Percentiles rank a stretch among this genome's conserved stretches.
These are phyloP conservation scores for Podila verticillata DNA, from an alignment of 192 early-diverging fungal genomes.

Conservation along the genomic window DNA sequence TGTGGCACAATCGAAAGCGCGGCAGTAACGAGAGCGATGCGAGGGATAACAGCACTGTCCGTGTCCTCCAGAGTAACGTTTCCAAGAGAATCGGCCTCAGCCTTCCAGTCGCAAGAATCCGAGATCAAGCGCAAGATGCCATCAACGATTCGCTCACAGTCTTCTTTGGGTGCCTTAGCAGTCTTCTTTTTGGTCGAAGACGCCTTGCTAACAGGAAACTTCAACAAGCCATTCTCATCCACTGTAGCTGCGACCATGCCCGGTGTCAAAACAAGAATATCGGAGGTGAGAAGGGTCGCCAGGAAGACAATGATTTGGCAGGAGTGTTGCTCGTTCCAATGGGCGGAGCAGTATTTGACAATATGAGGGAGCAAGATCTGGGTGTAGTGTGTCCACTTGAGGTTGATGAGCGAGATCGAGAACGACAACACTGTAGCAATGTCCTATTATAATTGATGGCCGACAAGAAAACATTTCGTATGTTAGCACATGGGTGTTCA, in stretches of 20 bases:
- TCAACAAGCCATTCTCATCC: slow-evolving; percentile 57
- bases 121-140: slow-evolving; percentile 51
- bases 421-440: slow-evolving; percentile 70
- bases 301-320: slow-evolving; percentile 59
- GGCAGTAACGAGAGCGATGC: slow-evolving; percentile 51
- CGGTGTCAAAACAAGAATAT: slow-evolving; percentile 42
- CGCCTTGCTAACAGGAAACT: slow-evolving; percentile 49
- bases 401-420: slow-evolving; percentile 67
- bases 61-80: slow-evolving; percentile 33
- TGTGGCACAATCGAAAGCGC: slow-evolving; percentile 56
- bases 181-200: slow-evolving; percentile 19
- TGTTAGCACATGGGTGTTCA: too few relatives aligned
- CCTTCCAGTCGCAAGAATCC: slow-evolving; percentile 57
- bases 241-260: slow-evolving; percentile 59
- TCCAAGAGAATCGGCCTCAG: slow-evolving; percentile 55
- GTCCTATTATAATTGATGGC: slow-evolving; percentile 50
- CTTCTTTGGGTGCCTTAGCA: slow-evolving; percentile 17
- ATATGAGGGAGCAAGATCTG: slow-evolving; percentile 80
- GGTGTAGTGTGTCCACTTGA: slow-evolving; percentile 77
- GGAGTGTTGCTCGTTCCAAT: slow-evolving; percentile 41
- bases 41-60: slow-evolving; percentile 24
- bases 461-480: not conserved
- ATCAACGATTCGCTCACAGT: slow-evolving; percentile 37
- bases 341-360: slow-evolving; percentile 58
- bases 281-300: slow-evolving; percentile 54